Evolutionary conservation across 2,329 filamentous ascomycete species (phyloP).

Genomic region (Akanthomyces muscarius): DNA sequence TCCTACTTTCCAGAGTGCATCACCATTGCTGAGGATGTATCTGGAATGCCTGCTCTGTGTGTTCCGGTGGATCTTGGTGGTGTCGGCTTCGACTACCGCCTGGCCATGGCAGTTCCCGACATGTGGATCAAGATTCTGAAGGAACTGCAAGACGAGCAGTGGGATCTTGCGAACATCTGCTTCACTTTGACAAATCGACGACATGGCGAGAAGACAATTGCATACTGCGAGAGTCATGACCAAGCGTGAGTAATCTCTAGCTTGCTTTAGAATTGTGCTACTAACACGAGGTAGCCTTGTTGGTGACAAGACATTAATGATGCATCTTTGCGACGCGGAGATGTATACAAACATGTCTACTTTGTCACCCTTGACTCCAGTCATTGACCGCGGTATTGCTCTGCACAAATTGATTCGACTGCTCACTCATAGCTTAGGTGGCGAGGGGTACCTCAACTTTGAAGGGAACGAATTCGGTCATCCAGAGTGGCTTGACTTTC

Average conservation of each 20-base stretch:
- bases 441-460: conserved; percentile 97
- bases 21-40: conserved; percentile 95
- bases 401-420: conserved; percentile 98
- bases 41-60: conserved; percentile 96
- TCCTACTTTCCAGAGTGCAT: conserved; percentile 81
- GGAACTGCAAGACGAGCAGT: conserved; percentile 84
- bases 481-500: conserved; percentile 98
- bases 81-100: conserved; percentile 92
- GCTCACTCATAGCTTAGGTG: conserved; percentile 84
- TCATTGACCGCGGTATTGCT: conserved; percentile 86
- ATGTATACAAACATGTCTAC: conserved; percentile 98
- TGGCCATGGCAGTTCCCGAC: conserved; percentile 96
- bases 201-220: conserved; percentile 96
- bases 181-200: conserved; percentile 89
- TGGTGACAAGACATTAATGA: conserved; percentile 93
- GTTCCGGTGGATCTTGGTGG: conserved; percentile 80
- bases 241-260: conserved; percentile 68
- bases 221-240: conserved; percentile 95
- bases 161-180: conserved; percentile 82
- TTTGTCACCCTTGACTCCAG: conserved; percentile 75
- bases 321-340: conserved; percentile 96
- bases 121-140: conserved; percentile 99
- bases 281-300: conserved; percentile 61
- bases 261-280: conserved; percentile 21
- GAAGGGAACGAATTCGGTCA: conserved; percentile 99